Conservation (phyloP, 2,329 filamentous ascomycete genomes). For the Diaporthe ampelina region DNA sequence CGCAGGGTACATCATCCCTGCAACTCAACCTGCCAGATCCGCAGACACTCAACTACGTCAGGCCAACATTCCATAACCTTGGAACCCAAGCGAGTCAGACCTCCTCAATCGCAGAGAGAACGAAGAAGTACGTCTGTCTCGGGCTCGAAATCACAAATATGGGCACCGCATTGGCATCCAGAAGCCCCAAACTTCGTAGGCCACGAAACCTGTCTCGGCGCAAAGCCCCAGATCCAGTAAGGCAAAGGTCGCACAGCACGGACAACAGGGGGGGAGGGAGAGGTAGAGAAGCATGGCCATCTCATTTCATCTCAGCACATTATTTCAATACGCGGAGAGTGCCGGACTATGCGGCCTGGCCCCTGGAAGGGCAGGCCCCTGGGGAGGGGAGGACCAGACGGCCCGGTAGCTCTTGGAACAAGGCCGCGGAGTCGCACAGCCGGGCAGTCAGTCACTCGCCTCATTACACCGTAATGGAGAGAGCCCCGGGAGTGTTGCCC, state of each 20-base stretch:
- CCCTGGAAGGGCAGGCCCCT: background rate
- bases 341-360: background rate
- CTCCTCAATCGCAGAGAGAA: background rate
- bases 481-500: background rate
- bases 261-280: background rate
- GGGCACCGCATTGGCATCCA: background rate
- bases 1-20: too few relatives aligned
- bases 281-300: background rate
- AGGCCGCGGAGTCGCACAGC: background rate
- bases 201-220: slow-evolving; percentile 29
- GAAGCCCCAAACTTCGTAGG: background rate
- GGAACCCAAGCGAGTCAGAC: background rate
- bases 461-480: background rate
- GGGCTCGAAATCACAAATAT: background rate
- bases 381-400: background rate
- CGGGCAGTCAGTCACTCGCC: background rate
- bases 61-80: background rate
- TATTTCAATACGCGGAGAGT: background rate
- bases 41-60: background rate
- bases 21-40: background rate
- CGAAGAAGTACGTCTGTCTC: background rate
- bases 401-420: background rate
- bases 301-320: slow-evolving; percentile 1
- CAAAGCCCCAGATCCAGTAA: slow-evolving; percentile 24
- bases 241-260: slow-evolving; percentile 15